Evolutionary conservation across 2,329 filamentous ascomycete species (phyloP).

Genomic region (Alternaria panax): DNA sequence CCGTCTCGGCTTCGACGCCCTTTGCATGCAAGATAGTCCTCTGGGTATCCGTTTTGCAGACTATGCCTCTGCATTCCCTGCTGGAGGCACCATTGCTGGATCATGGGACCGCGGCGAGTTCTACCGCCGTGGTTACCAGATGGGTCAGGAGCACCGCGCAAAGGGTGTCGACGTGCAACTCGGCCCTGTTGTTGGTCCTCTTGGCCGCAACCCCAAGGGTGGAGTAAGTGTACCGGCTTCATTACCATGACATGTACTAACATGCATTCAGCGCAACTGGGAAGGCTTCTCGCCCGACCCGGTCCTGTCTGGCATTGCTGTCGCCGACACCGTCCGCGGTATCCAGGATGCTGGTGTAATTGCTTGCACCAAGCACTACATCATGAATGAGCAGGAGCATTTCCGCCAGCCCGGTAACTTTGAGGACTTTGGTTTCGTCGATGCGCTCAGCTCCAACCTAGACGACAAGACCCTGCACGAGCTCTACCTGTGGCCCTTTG

Average conservation of each 20-base stretch:
- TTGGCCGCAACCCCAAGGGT: constrained; percentile 72
- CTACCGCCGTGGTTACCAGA: constrained; percentile 71
- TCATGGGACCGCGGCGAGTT: constrained; percentile 80
- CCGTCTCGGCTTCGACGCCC: constrained; percentile 70
- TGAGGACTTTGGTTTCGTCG: constrained; percentile 66
- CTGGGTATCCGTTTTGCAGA: constrained; percentile 80
- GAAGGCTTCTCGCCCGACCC: constrained; percentile 73
- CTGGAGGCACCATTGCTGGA: constrained; percentile 80
- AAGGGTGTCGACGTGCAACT: constrained; percentile 80
- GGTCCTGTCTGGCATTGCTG: constrained; percentile 74
- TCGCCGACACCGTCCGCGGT: constrained; percentile 76
- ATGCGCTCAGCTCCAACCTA: constrained; percentile 67
- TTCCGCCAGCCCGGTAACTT: constrained; percentile 70
- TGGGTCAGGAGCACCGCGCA: constrained; percentile 76
- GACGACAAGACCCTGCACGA: constrained; percentile 71
- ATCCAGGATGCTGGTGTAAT: constrained; percentile 84
- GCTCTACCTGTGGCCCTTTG: constrained; percentile 67
- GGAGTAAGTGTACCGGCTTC: constrained; percentile 56
- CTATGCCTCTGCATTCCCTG: constrained; percentile 81
- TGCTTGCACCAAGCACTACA: constrained; percentile 73
- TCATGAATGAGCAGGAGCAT: constrained; percentile 68
- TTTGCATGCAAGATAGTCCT: constrained; percentile 90
- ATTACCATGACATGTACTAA: constrained; percentile 5
- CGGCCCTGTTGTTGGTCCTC: constrained; percentile 77
- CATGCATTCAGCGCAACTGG: constrained; percentile 33